phyloP scores from a whole-genome alignment of 345 rosid species.

The Aquilaria sinensis region DNA sequence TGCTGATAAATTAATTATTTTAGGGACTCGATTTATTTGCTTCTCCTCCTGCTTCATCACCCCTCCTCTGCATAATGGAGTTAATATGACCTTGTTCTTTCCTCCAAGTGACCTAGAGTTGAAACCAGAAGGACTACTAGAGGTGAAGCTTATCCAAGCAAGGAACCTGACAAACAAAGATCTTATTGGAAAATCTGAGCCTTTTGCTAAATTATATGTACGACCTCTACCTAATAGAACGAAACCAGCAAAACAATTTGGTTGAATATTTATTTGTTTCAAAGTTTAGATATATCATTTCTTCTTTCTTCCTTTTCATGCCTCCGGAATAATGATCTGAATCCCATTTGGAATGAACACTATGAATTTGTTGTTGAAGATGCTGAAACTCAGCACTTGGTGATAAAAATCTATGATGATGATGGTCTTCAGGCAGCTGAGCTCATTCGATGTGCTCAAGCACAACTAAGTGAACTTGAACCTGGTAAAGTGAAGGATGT shows the following conservation, averaged over 20 bases:
- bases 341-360: conserved; percentile 99
- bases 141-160: conserved; percentile 99
- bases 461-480: conserved; percentile 67
- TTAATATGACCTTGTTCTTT: conserved; percentile 19
- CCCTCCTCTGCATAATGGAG: background rate
- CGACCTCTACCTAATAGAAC: conserved; percentile 79
- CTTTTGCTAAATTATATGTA: conserved; percentile 68
- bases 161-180: conserved; percentile 91
- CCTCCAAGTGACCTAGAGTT: conserved; percentile 76
- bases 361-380: conserved; percentile 89
- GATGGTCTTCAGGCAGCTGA: conserved; percentile 94
- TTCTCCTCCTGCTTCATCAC: background rate
- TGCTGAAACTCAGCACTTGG: conserved; percentile 83
- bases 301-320: background rate
- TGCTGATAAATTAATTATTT: background rate
- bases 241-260: conserved; percentile 69
- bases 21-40: background rate
- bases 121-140: conserved; percentile 84
- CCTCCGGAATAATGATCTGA: conserved; percentile 82
- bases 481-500: conserved; percentile 99
- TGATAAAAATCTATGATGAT: conserved; percentile 79
- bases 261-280: conserved; percentile 37
- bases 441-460: conserved; percentile 83
- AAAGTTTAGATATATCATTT: conserved; percentile 12
- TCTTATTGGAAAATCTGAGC: conserved; percentile 94